phyloP scores from a whole-genome alignment of 805 yeast species.

The Ogataea salicorniae region DNA sequence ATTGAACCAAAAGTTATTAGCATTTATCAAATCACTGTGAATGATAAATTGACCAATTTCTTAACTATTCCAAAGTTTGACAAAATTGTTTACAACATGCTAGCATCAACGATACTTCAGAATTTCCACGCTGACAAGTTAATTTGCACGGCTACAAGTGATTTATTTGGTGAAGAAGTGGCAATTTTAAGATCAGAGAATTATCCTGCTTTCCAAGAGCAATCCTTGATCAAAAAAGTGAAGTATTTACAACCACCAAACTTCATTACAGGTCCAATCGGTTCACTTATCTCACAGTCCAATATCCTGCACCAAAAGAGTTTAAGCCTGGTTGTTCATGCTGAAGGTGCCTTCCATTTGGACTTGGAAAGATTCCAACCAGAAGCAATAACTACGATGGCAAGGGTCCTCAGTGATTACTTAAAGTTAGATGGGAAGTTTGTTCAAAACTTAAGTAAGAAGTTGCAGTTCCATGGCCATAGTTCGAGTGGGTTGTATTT shows the following conservation, averaged over 20 bases:
- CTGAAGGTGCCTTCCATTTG: conserved; percentile 42
- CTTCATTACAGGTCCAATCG: conserved; percentile 41
- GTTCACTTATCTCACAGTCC: conserved; percentile 33
- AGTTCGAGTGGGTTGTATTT: conserved; percentile 17
- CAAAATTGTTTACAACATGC: conserved; percentile 21
- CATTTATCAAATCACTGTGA: conserved; percentile 7
- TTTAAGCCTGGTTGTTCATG: conserved; percentile 29
- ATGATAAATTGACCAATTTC: conserved; percentile 6
- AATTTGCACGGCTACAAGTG: conserved; percentile 21
- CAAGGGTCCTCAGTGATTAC: conserved; percentile 13
- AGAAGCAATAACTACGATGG: conserved; percentile 37
- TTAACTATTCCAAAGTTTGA: conserved; percentile 20
- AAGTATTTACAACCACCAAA: conserved; percentile 45
- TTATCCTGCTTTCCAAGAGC: background rate
- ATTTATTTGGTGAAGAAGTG: conserved; percentile 15
- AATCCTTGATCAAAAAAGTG: conserved; percentile 16
- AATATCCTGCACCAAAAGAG: conserved; percentile 6
- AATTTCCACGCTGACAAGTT: conserved; percentile 9
- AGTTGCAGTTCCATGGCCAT: conserved; percentile 12
- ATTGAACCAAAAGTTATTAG: conserved; percentile 19
- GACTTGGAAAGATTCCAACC: conserved; percentile 40
- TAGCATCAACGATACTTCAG: conserved; percentile 12
- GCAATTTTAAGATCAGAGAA: conserved; percentile 11
- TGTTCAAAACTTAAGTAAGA: conserved; percentile 5
- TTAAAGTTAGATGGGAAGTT: conserved; percentile 7